Base-by-base conservation (phyloP, 73 alveolate species). In the Vitrella brassicaformis region DNA sequence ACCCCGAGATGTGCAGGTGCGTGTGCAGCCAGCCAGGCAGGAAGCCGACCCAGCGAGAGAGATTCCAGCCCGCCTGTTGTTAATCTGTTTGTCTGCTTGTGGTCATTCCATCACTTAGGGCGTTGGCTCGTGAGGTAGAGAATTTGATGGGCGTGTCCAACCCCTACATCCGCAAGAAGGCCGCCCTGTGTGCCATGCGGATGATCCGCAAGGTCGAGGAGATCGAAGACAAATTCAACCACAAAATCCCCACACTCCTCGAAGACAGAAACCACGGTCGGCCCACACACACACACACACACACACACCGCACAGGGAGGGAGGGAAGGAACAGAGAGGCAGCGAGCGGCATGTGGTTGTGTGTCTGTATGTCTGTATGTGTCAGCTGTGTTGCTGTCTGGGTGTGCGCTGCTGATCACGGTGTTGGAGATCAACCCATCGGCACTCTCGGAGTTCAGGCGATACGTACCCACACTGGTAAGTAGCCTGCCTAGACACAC, bases 131-230 rank as follows among this genome's bases (percentile, higher is more conserved):
- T 19, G 98, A 95, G 68, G 98, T 94, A 71, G 85, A 90, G 73
- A 87, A 94, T 82, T 78, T 96, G 68, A 90, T 97, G 96, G 89
- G 89, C 81, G 87, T 93, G 47, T 78, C 98, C 22, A 95, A 96
- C 73, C 90, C 98, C 73, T 97, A 95, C 86, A 89, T 96, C 79
- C 91, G 93, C 81, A 90, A 97, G 84, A 97, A 95, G 88, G 99
- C 99, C 9, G 96, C 98, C 45, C 79, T 95, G 30, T 96, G 99
- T 30, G 96, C 97, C 74, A 93, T 94, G 82, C 90, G 97, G 69
- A 94, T 96, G n/a, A 93, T 94, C 70, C 84, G 96, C 71, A 92
- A 95, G 46, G 80, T 73, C 30, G 80, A 47, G 56, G 56, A 39
- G 22, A 4, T 39, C 22, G 56, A 39, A 39, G 56, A 39, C 78